phyloP scores from a whole-genome alignment of 768 basidiomycete species.

The Boletus pseudo-olivaceus region DNA sequence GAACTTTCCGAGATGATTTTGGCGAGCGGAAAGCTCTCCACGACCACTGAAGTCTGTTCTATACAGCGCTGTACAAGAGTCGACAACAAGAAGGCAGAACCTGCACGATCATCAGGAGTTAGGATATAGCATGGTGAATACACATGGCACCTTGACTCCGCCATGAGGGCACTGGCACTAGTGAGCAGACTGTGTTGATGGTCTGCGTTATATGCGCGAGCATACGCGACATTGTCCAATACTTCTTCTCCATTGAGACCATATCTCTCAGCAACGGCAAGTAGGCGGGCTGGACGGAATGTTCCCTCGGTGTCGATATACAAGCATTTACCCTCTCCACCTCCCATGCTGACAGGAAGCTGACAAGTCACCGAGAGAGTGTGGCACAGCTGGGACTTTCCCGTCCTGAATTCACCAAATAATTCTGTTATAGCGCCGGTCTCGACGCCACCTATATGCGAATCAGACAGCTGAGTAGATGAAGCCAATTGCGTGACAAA shows the following conservation, averaged over 20 bases:
- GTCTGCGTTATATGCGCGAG: constrained; percentile 97
- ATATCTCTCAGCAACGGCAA: constrained; percentile 92
- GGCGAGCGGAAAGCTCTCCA: constrained; percentile 91
- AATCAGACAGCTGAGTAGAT: constrained; percentile 11
- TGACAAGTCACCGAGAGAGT: constrained; percentile 98
- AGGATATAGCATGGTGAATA: constrained; percentile 15
- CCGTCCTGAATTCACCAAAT: constrained; percentile 97
- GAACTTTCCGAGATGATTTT: constrained; percentile 95
- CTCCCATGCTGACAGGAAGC: constrained; percentile 95
- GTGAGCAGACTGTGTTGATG: constrained; percentile 90
- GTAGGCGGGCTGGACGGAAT: constrained; percentile 91
- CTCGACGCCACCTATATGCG: constrained; percentile 79
- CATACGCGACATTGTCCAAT: constrained; percentile 97
- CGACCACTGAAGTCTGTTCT: constrained; percentile 94
- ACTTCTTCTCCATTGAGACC: constrained; percentile 99
- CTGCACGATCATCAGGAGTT: constrained; percentile 39
- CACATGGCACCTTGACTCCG: constrained; percentile 79
- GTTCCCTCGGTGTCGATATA: constrained; percentile 99
- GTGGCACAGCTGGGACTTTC: constrained; percentile 97
- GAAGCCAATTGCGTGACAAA: constrained; percentile 26
- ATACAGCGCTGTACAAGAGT: constrained; percentile 94
- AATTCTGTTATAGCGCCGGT: constrained; percentile 98
- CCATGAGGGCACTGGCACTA: constrained; percentile 97
- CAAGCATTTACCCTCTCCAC: constrained; percentile 97
- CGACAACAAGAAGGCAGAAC: constrained; percentile 94